Base-by-base conservation (phyloP, 2,329 filamentous ascomycete genomes). In the Sphaerulina populicola region DNA sequence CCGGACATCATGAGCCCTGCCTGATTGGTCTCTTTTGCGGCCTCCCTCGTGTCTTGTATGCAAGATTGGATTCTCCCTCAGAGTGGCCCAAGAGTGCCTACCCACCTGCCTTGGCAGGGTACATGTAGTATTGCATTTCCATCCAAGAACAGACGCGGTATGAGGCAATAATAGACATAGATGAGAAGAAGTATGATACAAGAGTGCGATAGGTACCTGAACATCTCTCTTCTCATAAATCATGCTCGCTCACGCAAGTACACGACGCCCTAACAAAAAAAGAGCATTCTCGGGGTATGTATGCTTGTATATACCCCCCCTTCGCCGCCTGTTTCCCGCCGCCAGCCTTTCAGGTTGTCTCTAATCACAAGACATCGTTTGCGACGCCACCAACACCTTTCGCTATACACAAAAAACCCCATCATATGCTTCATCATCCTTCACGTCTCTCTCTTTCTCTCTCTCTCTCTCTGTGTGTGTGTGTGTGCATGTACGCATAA, bases 341-440 rank as follows among this genome's bases (percentile, higher is more conserved):
- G 31, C 31, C 31, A 33, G 4, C 12, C 2, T n/a, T 35, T 35
- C 30, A 9, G 8, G 30, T 33, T 35, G 31, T 35, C 31, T 27
- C 23, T 6, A 27, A 27, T 27, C 23, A 27, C 23, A 27, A 27
- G 23, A 27, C 23, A 35, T 9, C 31, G 6, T 35, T 35, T 35
- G 31, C 12, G 10, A 46, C 33, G 15, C 44, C 44, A 35, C 44
- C 44, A 46, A 46, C 44, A 15, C 44, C 44, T 21, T 10, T 46
- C 44, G 44, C 44, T 46, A 46, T 46, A 46, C 42, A 18, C 42
- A 12, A 44, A 33, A 44, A 35, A 18, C 18, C 12, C 42, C 12
- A 44, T n/a, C 30, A 18, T 40, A 40, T 40, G 14, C 37, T 40
- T 14, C 11, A 40, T 40, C 37, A 11, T 15, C 37, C 18, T 23